Percentiles rank a stretch among this genome's conserved stretches.
Conservation (phyloP, 352 stramenopile genomes). For the Phytophthora cajani region DNA sequence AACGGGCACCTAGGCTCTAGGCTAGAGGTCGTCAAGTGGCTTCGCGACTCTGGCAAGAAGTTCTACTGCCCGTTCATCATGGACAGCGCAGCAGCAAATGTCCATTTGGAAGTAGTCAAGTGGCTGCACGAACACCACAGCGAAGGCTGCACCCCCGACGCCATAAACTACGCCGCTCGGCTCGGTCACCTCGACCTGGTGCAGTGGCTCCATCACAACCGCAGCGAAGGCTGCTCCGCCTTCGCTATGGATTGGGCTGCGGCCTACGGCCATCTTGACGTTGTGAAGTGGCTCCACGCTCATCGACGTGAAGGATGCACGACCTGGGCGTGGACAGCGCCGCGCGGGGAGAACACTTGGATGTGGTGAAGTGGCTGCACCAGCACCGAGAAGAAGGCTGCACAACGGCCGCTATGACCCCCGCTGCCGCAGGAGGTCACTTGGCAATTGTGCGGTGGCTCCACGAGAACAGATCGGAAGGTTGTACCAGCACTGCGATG, state of each 20-base stretch:
- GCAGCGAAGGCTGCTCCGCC: conserved; percentile 8
- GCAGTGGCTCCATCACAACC: conserved; percentile 12
- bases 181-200: conserved; percentile 11
- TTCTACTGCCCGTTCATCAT: conserved; percentile 15
- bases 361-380: conserved; percentile 12
- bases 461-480: conserved; percentile 16
- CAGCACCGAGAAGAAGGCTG: conserved; percentile 15
- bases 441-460: conserved; percentile 18
- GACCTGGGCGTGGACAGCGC: conserved; percentile 12
- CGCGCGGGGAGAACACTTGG: conserved; percentile 3
- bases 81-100: conserved; percentile 13
- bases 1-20: conserved; percentile 29
- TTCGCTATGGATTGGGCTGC: conserved; percentile 14
- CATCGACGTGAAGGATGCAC: conserved; percentile 9
- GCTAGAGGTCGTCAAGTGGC: conserved; percentile 19
- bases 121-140: conserved; percentile 11
- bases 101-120: conserved; percentile 10
- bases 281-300: conserved; percentile 15
- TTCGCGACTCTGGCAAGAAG: conserved; percentile 8
- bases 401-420: background rate
- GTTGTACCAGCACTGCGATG: conserved; percentile 1
- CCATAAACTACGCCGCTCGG: conserved; percentile 1
- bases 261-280: conserved; percentile 8
- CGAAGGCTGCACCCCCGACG: conserved; percentile 13
- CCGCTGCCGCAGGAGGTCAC: conserved; percentile 3